A percentile compares a stretch with the other conserved stretches of the same genome.
These are phyloP conservation scores for Candida piceae DNA, from an alignment of 805 yeast species.

Conservation along the genomic window DNA sequence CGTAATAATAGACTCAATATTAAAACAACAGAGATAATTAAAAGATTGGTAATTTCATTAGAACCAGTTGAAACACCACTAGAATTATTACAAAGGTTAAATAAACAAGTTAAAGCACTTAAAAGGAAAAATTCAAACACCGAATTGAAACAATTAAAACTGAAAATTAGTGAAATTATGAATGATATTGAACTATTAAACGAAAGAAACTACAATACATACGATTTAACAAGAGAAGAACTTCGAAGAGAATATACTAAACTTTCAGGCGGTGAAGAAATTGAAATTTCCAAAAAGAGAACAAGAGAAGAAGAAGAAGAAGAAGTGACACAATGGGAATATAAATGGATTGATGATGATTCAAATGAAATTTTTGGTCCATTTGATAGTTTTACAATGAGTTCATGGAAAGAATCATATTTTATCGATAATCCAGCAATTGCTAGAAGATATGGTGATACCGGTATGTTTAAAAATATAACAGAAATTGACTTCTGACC, in stretches of 20 bases:
- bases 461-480: constrained; percentile 8
- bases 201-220: constrained; percentile 40
- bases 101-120: constrained; percentile 16
- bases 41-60: constrained; percentile 36
- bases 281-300: constrained; percentile 25
- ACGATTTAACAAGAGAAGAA: constrained; percentile 54
- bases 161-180: constrained; percentile 37
- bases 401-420: constrained; percentile 45
- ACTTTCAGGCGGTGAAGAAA: constrained; percentile 37
- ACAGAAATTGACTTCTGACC: constrained; percentile 3
- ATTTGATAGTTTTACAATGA: constrained; percentile 49
- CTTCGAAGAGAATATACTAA: constrained; percentile 39
- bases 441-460: constrained; percentile 31
- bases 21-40: constrained; percentile 20
- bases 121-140: constrained; percentile 13
- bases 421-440: constrained; percentile 42
- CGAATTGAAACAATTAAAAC: constrained; percentile 16
- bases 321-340: constrained; percentile 7
- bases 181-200: constrained; percentile 42
- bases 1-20: constrained; percentile 10
- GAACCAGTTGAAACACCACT: constrained; percentile 57
- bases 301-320: background rate
- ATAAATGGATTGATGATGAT: constrained; percentile 22
- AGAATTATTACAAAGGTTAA: constrained; percentile 47
- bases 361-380: constrained; percentile 41